Evolutionary conservation across 2,329 filamentous ascomycete species (phyloP).

Genomic region (Thielaviopsis euricoi): DNA sequence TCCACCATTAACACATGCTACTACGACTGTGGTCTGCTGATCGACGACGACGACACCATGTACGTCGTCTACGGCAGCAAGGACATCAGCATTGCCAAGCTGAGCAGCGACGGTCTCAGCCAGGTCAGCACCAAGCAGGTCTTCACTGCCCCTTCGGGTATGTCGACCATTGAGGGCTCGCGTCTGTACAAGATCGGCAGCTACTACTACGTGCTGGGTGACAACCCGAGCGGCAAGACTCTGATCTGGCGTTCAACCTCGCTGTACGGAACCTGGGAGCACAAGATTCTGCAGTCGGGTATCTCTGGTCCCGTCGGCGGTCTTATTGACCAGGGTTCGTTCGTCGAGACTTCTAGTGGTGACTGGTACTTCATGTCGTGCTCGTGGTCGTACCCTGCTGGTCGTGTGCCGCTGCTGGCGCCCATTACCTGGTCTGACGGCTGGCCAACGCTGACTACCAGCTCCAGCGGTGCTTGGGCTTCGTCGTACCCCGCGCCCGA

Average conservation of each 20-base stretch:
- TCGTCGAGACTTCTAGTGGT: constrained; percentile 33
- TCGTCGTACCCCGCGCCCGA: constrained; percentile 25
- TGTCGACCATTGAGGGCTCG: constrained; percentile 29
- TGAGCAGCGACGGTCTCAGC: constrained; percentile 30
- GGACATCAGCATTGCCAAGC: constrained; percentile 32
- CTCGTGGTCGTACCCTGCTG: constrained; percentile 36
- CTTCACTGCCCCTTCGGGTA: constrained; percentile 22
- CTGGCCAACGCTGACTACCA: constrained; percentile 28
- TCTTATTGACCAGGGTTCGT: constrained; percentile 36
- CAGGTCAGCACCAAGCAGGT: constrained; percentile 29
- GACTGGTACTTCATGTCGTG: constrained; percentile 46
- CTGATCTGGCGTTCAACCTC: constrained; percentile 32
- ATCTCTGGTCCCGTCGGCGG: constrained; percentile 29
- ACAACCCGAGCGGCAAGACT: constrained; percentile 25
- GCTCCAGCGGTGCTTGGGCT: constrained; percentile 30
- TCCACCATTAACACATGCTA: constrained; percentile 26
- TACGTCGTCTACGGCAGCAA: constrained; percentile 38
- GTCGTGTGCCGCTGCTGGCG: constrained; percentile 39
- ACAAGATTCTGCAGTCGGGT: constrained; percentile 25
- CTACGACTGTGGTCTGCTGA: constrained; percentile 40
- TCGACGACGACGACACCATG: constrained; percentile 42
- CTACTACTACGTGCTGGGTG: constrained; percentile 37
- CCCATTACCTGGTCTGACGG: constrained; percentile 34
- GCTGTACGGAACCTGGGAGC: constrained; percentile 36
- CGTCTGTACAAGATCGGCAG: constrained; percentile 42